phyloP scores from a whole-genome alignment of 2,329 filamentous ascomycete species.

The Penicillium verrucosum region DNA sequence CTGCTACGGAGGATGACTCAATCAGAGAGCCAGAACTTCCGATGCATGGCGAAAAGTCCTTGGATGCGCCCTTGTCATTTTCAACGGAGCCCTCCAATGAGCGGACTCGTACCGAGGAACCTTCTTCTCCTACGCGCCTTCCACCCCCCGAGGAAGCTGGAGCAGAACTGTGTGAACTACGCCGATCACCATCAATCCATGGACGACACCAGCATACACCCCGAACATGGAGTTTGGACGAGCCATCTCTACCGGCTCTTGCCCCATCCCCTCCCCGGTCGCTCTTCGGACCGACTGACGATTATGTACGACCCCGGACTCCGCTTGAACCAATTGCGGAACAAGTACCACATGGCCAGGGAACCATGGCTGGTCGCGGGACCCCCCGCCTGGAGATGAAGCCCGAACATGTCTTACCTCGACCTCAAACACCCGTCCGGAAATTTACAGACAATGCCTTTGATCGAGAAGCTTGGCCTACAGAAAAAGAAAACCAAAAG shows the following conservation, averaged over 20 bases:
- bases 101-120: not conserved
- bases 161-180: constrained; percentile 27
- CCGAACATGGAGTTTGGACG: constrained; percentile 31
- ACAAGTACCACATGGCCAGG: constrained; percentile 41
- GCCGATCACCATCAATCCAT: constrained; percentile 38
- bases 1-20: constrained; percentile 5
- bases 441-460: constrained; percentile 36
- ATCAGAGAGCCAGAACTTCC: constrained; percentile 12
- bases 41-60: constrained; percentile 25
- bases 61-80: constrained; percentile 17
- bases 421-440: constrained; percentile 29
- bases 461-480: constrained; percentile 32
- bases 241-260: constrained; percentile 17
- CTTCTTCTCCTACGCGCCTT: constrained; percentile 14
- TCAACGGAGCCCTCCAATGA: constrained; percentile 11
- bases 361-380: constrained; percentile 36
- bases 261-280: constrained; percentile 32
- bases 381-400: constrained; percentile 40
- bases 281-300: constrained; percentile 33
- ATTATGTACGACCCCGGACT: constrained; percentile 37
- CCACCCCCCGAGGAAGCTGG: constrained; percentile 17
- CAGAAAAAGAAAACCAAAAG: constrained; percentile 24
- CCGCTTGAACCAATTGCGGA: constrained; percentile 54
- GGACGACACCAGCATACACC: constrained; percentile 30
- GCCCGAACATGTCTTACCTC: constrained; percentile 38